Evolutionary conservation across 306 rosid genomes (phyloP).

Genomic region (Vicia sativa): DNA sequence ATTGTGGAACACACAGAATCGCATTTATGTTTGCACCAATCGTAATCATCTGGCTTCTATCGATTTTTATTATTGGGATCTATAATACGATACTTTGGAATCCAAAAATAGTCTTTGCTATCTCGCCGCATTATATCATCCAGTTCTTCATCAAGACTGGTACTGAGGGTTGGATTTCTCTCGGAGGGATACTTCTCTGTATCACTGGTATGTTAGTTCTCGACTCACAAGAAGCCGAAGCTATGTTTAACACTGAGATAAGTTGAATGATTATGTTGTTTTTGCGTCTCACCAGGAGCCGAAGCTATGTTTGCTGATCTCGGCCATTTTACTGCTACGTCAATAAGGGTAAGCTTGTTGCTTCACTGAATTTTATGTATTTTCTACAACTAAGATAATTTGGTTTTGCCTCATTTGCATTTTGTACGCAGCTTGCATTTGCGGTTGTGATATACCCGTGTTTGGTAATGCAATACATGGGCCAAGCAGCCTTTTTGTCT

Average conservation of each 20-base stretch:
- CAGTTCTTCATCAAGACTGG: constrained; percentile 69
- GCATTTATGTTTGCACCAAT: constrained; percentile 80
- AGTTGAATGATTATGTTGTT: constrained; percentile 31
- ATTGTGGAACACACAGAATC: constrained; percentile 80
- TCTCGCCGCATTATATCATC: constrained; percentile 70
- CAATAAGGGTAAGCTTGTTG: constrained; percentile 69
- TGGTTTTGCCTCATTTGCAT: neutral
- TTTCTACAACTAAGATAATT: neutral
- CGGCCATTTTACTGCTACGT: constrained; percentile 79
- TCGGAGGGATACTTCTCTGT: constrained; percentile 86
- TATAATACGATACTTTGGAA: constrained; percentile 78
- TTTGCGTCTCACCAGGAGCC: constrained; percentile 59
- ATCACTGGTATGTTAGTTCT: constrained; percentile 71
- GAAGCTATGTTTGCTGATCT: constrained; percentile 94
- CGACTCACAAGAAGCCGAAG: constrained; percentile 13
- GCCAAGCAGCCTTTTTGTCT: constrained; percentile 87
- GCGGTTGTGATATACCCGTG: constrained; percentile 72
- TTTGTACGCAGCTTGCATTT: constrained; percentile 74
- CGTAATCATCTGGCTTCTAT: constrained; percentile 71
- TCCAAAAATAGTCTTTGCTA: constrained; percentile 62
- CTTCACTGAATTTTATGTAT: constrained; percentile 14
- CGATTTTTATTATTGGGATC: constrained; percentile 72
- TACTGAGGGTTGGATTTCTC: constrained; percentile 83
- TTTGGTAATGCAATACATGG: constrained; percentile 88
- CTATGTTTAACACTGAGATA: constrained; percentile 19